Evolutionary conservation across 495 filamentous ascomycete genomes (phyloP), one percentile per base, ranked within the genome.

Genomic region (Opeltia flavorubescens): DNA sequence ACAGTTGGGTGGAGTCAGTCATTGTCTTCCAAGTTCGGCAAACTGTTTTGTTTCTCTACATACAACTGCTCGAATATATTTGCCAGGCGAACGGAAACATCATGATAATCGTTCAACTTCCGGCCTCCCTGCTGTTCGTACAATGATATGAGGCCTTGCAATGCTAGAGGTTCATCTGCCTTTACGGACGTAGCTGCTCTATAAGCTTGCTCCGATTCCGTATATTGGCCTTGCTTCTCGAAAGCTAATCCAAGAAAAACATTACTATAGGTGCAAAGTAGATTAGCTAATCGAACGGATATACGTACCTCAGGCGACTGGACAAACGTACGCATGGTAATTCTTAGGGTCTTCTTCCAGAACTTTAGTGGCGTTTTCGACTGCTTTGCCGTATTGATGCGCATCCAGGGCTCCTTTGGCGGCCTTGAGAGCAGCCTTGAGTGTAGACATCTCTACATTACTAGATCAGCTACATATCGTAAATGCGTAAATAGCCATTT

Each of bases 121-220:
- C 69, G 68, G 21, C 65, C 58, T 3, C 75, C 77, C 56, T 87
- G 83, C 49, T 74, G 80, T 56, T 94, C 84, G 56, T 89, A 95
- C 9, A 95, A 56, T 51, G 76, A 81, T 56, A 91, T 73, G n/a
- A 96, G 66, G 5, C 91, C 91, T 64, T 91, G 83, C 89, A 87
- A 96, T 51, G 84, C 83, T 47, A 86, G 76, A 33, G 71, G 65
- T 34, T 85, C 81, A 15, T 68, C 63, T 9, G 64, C 59, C 46
- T 82, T 83, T 28, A 75, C 65, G 15, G 62, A 64, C n/a, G 84
- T 77, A 4, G 91, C 89, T 23, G 76, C 63, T n/a, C 73, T 63
- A 59, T 95, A 96, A 1, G 78, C 75, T 27, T 66, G 68, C 51
- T 88, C 88, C 2, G 88, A 77, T 26, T 85, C 79, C 1, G 82